Evolutionary conservation across 495 filamentous ascomycete genomes (phyloP).

Genomic region (Aspergillus homomorphus): DNA sequence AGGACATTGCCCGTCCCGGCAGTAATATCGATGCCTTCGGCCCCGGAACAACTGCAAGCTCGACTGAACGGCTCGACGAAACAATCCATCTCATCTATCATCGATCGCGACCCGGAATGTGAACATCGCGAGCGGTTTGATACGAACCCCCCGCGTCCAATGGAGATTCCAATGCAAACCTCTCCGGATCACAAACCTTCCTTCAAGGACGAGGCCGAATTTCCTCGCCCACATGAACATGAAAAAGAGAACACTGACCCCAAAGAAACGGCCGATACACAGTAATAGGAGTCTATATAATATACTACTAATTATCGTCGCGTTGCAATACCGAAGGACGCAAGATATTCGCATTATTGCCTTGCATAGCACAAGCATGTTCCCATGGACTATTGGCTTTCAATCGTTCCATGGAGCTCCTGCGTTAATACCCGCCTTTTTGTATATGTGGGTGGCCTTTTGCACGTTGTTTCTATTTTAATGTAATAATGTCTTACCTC

Average conservation of each 20-base stretch:
- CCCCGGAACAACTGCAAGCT: conserved; percentile 15
- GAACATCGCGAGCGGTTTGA: conserved; percentile 26
- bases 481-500: conserved; percentile 27
- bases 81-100: conserved; percentile 47
- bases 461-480: conserved; percentile 15
- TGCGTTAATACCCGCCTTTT: conserved; percentile 29
- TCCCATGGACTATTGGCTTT: conserved; percentile 5
- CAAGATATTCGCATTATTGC: conserved; percentile 13
- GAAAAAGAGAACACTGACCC: conserved; percentile 33
- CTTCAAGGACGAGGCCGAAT: conserved; percentile 30
- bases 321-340: conserved; percentile 4
- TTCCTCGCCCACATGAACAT: conserved; percentile 14
- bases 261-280: conserved; percentile 21
- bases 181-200: conserved; percentile 23
- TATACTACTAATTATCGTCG: conserved; percentile 10
- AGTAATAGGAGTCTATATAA: conserved; percentile 15
- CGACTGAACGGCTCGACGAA: conserved; percentile 35
- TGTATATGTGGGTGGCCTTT: conserved; percentile 22
- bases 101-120: conserved; percentile 38
- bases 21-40: conserved; percentile 13
- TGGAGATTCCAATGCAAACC: conserved; percentile 19
- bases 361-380: conserved; percentile 21
- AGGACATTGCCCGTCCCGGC: conserved; percentile 21
- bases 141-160: conserved; percentile 20
- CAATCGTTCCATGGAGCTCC: conserved; percentile 10